Percentiles rank a stretch among this genome's conserved stretches.
Evolutionary conservation across 768 basidiomycete species (phyloP).

Genomic region (Sarcodon sp.): DNA sequence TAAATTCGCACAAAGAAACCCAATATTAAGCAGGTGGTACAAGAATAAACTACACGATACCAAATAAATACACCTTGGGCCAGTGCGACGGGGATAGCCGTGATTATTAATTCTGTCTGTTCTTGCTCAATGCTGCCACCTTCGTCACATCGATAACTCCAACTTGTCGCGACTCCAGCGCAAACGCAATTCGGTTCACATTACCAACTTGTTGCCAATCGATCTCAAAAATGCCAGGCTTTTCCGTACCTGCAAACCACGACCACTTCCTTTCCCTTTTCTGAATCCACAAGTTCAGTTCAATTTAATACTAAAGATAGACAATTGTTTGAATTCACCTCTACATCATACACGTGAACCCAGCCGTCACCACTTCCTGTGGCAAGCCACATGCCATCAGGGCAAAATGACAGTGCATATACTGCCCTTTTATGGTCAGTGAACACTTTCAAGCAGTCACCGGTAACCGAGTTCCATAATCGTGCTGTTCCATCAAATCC

Average conservation of each 20-base stretch:
- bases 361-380: slow-evolving; percentile 75
- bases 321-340: slow-evolving; percentile 27
- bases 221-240: slow-evolving; percentile 62
- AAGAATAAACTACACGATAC: too few relatives aligned
- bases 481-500: slow-evolving; percentile 76
- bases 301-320: background rate
- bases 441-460: slow-evolving; percentile 62
- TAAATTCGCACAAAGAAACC: too few relatives aligned
- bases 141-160: slow-evolving; percentile 51
- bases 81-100: too few relatives aligned
- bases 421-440: slow-evolving; percentile 59
- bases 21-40: too few relatives aligned
- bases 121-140: slow-evolving; percentile 19
- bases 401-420: slow-evolving; percentile 67
- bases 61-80: too few relatives aligned
- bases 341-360: slow-evolving; percentile 57
- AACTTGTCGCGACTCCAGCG: slow-evolving; percentile 55
- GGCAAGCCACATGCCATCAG: slow-evolving; percentile 56
- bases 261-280: slow-evolving; percentile 39
- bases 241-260: slow-evolving; percentile 46
- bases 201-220: slow-evolving; percentile 51
- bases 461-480: slow-evolving; percentile 73
- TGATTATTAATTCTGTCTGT: too few relatives aligned
- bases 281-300: slow-evolving; percentile 10
- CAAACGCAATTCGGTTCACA: slow-evolving; percentile 53